phyloP scores from a whole-genome alignment of 306 rosid species.

The Clitoria ternatea region DNA sequence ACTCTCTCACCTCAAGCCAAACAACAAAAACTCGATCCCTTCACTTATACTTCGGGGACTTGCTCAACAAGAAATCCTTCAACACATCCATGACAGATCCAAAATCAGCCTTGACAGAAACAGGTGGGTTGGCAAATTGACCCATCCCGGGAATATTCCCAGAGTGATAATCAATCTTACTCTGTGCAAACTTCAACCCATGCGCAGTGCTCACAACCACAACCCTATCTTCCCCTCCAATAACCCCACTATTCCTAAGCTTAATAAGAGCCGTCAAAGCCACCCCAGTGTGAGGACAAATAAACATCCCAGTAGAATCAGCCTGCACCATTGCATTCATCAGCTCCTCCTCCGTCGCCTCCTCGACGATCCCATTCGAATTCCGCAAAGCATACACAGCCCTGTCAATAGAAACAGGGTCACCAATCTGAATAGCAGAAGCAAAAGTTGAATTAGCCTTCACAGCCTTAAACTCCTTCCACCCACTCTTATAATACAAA shows the following conservation, averaged over 20 bases:
- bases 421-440: slow-evolving; percentile 84
- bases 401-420: slow-evolving; percentile 77
- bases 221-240: slow-evolving; percentile 49
- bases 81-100: slow-evolving; percentile 40
- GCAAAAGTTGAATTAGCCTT: slow-evolving; percentile 65
- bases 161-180: slow-evolving; percentile 37
- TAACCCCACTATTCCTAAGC: slow-evolving; percentile 65
- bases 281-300: slow-evolving; percentile 84
- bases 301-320: slow-evolving; percentile 83
- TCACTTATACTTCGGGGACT: neutral
- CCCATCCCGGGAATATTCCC: slow-evolving; percentile 29
- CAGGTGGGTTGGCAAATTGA: slow-evolving; percentile 23
- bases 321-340: slow-evolving; percentile 87
- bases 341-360: slow-evolving; percentile 69
- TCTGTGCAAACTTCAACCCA: slow-evolving; percentile 68
- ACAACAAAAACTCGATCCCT: too few species aligned
- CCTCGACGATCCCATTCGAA: slow-evolving; percentile 79
- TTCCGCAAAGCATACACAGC: slow-evolving; percentile 67
- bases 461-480: slow-evolving; percentile 59
- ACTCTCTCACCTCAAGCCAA: too few species aligned
- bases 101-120: slow-evolving; percentile 30
- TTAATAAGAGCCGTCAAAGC: slow-evolving; percentile 65
- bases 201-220: slow-evolving; percentile 91
- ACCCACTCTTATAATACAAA: slow-evolving; percentile 55
- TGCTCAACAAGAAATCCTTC: slow-evolving; percentile 20